A percentile compares a stretch with the other conserved stretches of the same genome.
Evolutionary conservation across 306 rosid genomes (phyloP).

Genomic region (Astragalus membranaceus): DNA sequence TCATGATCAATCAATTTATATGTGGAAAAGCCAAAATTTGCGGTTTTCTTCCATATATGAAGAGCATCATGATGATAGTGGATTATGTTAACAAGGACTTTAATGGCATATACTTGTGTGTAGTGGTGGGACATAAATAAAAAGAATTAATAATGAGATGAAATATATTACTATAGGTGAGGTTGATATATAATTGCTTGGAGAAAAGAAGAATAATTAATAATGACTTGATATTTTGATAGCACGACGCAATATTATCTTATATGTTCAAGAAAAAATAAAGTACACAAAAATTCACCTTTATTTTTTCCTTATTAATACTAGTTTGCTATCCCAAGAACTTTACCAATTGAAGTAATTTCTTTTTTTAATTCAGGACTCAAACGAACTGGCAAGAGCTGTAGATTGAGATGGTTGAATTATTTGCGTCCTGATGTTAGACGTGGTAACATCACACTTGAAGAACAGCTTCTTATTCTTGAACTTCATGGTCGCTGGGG

Average conservation of each 20-base stretch:
- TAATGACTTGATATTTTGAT: not conserved
- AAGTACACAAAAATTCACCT: constrained; percentile 12
- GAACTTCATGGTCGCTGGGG: constrained; percentile 98
- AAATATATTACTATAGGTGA: constrained; percentile 15
- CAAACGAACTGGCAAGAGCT: constrained; percentile 91
- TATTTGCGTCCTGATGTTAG: constrained; percentile 91
- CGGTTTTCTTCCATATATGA: constrained; percentile 20
- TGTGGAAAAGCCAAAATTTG: constrained; percentile 31
- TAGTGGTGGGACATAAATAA: constrained; percentile 27
- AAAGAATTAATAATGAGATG: not conserved
- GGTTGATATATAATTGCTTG: constrained; percentile 17
- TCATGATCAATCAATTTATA: constrained; percentile 27
- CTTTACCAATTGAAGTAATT: constrained; percentile 46
- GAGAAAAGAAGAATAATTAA: constrained; percentile 2
- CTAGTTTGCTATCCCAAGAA: constrained; percentile 2
- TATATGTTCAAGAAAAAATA: not conserved
- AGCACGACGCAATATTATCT: constrained; percentile 16
- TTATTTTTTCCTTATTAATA: constrained; percentile 15
- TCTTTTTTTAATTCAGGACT: constrained; percentile 40
- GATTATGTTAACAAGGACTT: constrained; percentile 22
- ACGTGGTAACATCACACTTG: constrained; percentile 90
- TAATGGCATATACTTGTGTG: constrained; percentile 22
- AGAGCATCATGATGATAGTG: constrained; percentile 22
- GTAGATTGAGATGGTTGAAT: constrained; percentile 92
- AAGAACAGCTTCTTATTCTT: constrained; percentile 90